phyloP scores from a whole-genome alignment of 2,329 filamentous ascomycete genomes.

The Calonectria hawksworthii region DNA sequence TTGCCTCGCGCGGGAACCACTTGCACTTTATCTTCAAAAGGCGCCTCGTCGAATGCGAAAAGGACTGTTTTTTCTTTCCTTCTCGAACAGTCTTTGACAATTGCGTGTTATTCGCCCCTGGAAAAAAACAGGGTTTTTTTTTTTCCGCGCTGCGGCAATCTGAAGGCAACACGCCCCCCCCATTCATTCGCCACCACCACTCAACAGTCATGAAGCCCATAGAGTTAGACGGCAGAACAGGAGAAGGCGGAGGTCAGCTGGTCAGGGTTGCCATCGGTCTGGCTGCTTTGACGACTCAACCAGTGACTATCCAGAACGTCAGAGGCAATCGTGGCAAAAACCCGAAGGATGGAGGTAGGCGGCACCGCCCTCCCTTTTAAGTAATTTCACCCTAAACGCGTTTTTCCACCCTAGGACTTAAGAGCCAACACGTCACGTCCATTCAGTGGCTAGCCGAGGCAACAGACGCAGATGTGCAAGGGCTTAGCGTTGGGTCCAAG shows the following conservation, averaged over 20 bases:
- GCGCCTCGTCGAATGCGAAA: background rate
- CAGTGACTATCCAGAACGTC: conserved; percentile 68
- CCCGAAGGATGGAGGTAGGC: conserved; percentile 46
- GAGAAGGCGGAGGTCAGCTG: conserved; percentile 74
- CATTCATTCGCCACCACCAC: conserved; percentile 4
- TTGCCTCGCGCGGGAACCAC: background rate
- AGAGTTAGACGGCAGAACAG: conserved; percentile 68
- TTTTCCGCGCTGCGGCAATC: background rate
- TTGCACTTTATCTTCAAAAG: background rate
- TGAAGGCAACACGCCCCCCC: background rate
- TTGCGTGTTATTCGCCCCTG: background rate
- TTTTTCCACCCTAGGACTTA: conserved; percentile 61
- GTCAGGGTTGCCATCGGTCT: conserved; percentile 69
- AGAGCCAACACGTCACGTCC: conserved; percentile 71
- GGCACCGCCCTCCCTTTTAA: background rate
- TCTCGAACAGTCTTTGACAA: background rate
- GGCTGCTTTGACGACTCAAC: conserved; percentile 67
- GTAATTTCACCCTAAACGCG: background rate
- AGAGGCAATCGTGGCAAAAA: conserved; percentile 64
- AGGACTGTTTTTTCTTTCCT: background rate
- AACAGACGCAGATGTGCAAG: conserved; percentile 64
- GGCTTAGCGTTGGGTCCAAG: conserved; percentile 65
- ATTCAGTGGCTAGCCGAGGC: conserved; percentile 67
- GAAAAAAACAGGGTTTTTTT: background rate
- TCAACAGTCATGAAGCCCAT: conserved; percentile 52